Conservation (phyloP, 2,329 filamentous ascomycete genomes). For the Ophiostoma montium region DNA sequence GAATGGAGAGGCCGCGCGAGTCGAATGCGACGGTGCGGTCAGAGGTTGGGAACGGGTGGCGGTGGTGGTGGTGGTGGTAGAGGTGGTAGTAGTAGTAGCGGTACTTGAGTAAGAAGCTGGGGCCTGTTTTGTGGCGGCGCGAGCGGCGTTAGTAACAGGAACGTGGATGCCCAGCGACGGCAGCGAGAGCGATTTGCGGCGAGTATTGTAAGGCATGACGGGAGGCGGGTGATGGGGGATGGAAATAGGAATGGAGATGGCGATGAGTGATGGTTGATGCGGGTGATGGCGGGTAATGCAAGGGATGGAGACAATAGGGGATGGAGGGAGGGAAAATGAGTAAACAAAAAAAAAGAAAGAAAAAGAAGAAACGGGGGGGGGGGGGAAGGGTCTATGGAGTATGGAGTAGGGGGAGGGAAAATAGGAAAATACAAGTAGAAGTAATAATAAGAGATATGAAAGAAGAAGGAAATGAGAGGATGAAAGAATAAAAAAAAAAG, state of each 20-base stretch:
- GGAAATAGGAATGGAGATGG: background rate
- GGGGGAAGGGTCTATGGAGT: background rate
- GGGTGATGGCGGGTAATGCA: background rate
- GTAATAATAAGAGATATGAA: background rate
- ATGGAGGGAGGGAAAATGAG: background rate
- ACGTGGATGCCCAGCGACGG: slow-evolving; percentile 87
- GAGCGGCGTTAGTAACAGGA: slow-evolving; percentile 49
- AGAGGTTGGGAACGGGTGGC: background rate
- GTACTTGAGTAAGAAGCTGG: slow-evolving; percentile 21
- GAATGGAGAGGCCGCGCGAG: background rate
- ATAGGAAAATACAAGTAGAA: background rate
- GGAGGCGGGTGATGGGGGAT: background rate
- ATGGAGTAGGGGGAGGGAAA: background rate
- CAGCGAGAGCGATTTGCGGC: slow-evolving; percentile 87
- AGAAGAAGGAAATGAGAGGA: background rate
- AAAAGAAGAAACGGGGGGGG: background rate
- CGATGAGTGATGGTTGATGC: background rate
- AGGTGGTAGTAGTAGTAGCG: slow-evolving; percentile 17
- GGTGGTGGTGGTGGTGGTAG: background rate
- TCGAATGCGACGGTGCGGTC: no score
- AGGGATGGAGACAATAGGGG: background rate
- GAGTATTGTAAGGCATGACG: slow-evolving; percentile 86
- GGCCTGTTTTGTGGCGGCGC: slow-evolving; percentile 21
- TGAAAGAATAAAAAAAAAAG: background rate
- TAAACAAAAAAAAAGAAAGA: background rate